A percentile compares a stretch with the other conserved stretches of the same genome.
These are phyloP conservation scores for Xylaria hypoxylon DNA, from an alignment of 2,329 filamentous ascomycete genomes.

Conservation along the genomic window DNA sequence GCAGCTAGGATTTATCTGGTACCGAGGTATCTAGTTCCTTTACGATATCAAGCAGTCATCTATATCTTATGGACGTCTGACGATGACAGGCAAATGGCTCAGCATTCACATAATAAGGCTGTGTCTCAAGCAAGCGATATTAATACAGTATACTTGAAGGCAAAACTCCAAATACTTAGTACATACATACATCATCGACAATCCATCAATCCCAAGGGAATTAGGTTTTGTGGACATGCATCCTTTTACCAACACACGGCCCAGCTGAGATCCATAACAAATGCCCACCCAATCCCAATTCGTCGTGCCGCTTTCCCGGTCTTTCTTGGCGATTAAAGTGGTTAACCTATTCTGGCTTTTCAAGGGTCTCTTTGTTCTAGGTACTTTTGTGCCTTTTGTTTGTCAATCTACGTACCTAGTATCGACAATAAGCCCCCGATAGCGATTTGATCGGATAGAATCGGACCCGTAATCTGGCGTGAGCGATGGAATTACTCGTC, in stretches of 20 bases:
- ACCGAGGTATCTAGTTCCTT: too few relatives aligned
- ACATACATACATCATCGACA: too few relatives aligned
- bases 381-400: neutral
- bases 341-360: neutral
- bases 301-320: constrained; percentile 9
- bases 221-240: neutral
- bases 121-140: too few relatives aligned
- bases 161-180: too few relatives aligned
- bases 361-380: neutral
- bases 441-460: neutral
- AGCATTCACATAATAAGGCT: too few relatives aligned
- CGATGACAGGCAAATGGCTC: too few relatives aligned
- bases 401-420: too few relatives aligned
- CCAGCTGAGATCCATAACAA: too few relatives aligned
- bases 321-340: neutral
- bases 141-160: too few relatives aligned
- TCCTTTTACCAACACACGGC: neutral
- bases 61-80: neutral
- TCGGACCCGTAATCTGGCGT: neutral
- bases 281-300: neutral
- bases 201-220: too few relatives aligned
- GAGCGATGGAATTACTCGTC: too few relatives aligned
- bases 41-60: neutral
- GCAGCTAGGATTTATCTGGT: neutral
- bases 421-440: too few relatives aligned